A percentile compares a stretch with the other conserved stretches of the same genome.
Evolutionary conservation across 2,329 filamentous ascomycete species (phyloP).

Genomic region (Aspergillus calidoustus): DNA sequence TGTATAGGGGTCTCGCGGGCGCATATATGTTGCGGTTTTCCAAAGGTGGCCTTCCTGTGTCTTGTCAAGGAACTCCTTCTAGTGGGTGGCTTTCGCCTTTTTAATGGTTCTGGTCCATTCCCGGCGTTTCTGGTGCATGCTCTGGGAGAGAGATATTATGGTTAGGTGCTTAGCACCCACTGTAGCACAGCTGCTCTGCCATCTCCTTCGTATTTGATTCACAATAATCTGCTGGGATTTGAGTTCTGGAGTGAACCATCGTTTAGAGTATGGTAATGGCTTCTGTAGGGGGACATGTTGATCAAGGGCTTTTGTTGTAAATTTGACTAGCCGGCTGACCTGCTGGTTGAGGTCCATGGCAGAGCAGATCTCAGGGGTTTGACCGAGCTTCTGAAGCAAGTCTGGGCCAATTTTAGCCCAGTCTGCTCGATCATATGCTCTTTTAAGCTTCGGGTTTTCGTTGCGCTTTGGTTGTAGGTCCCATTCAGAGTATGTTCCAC

Average conservation of each 20-base stretch:
- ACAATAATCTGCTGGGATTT: slow-evolving; percentile 28
- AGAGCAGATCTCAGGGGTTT: slow-evolving; percentile 13
- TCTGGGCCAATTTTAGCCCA: slow-evolving; percentile 17
- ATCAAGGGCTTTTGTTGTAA: slow-evolving; percentile 17
- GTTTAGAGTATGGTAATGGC: slow-evolving; percentile 28
- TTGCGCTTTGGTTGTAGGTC: slow-evolving; percentile 10
- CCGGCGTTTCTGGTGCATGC: slow-evolving; percentile 21
- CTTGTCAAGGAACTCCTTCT: slow-evolving; percentile 31
- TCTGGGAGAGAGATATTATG: not conserved
- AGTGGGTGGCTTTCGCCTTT: slow-evolving; percentile 26
- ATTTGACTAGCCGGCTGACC: not conserved
- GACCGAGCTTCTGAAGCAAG: slow-evolving; percentile 10
- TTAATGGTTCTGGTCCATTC: slow-evolving; percentile 28
- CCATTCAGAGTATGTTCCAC: slow-evolving; percentile 28
- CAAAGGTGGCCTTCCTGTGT: slow-evolving; percentile 23
- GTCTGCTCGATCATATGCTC: slow-evolving; percentile 22
- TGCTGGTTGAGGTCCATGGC: not conserved
- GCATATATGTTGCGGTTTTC: slow-evolving; percentile 25
- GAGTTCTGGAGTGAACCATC: slow-evolving; percentile 30
- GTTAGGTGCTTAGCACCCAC: slow-evolving; percentile 6
- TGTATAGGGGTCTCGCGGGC: slow-evolving; percentile 16
- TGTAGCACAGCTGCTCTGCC: slow-evolving; percentile 20
- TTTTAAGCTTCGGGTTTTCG: slow-evolving; percentile 13
- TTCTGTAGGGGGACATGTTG: slow-evolving; percentile 14
- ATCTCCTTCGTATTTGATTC: slow-evolving; percentile 27